These are phyloP conservation scores for Xylaria cubensis DNA, from an alignment of 495 filamentous ascomycete genomes.

Conservation along the genomic window DNA sequence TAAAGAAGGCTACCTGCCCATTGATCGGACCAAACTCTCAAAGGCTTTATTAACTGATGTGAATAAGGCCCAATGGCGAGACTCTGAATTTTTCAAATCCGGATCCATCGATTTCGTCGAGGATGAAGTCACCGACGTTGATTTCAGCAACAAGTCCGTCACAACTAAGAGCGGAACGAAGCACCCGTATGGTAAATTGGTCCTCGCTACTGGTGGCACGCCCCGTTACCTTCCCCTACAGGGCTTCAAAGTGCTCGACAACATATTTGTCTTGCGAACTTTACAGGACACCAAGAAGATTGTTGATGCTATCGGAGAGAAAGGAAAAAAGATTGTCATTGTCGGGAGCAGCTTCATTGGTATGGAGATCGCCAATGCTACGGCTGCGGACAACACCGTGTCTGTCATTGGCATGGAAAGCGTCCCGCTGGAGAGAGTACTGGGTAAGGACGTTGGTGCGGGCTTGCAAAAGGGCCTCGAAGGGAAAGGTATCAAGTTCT, in stretches of 20 bases:
- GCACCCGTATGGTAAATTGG: slow-evolving; percentile 81
- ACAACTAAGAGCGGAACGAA: slow-evolving; percentile 73
- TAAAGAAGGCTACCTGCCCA: slow-evolving; percentile 81
- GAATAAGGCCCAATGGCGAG: slow-evolving; percentile 76
- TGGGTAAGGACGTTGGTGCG: slow-evolving; percentile 81
- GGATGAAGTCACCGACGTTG: slow-evolving; percentile 78
- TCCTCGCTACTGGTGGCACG: slow-evolving; percentile 85
- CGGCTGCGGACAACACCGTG: slow-evolving; percentile 75
- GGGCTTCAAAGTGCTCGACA: slow-evolving; percentile 84
- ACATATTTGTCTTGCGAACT: slow-evolving; percentile 83
- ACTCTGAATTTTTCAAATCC: slow-evolving; percentile 76
- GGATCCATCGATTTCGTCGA: slow-evolving; percentile 74
- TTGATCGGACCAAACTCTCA: slow-evolving; percentile 94
- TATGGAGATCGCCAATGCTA: slow-evolving; percentile 90
- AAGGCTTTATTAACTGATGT: slow-evolving; percentile 90
- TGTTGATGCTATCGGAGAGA: slow-evolving; percentile 75
- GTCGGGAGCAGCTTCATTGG: slow-evolving; percentile 93
- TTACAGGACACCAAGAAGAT: slow-evolving; percentile 79
- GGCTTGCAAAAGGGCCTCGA: slow-evolving; percentile 80
- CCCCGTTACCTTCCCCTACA: slow-evolving; percentile 79
- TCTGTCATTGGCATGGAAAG: slow-evolving; percentile 94
- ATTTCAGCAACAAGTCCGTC: slow-evolving; percentile 76
- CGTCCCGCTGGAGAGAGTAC: slow-evolving; percentile 82
- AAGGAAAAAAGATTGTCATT: slow-evolving; percentile 89
- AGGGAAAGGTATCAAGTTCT: slow-evolving; percentile 86